These are phyloP conservation scores for Colletotrichum eremochloae DNA, from an alignment of 2,329 filamentous ascomycete species.

Conservation along the genomic window DNA sequence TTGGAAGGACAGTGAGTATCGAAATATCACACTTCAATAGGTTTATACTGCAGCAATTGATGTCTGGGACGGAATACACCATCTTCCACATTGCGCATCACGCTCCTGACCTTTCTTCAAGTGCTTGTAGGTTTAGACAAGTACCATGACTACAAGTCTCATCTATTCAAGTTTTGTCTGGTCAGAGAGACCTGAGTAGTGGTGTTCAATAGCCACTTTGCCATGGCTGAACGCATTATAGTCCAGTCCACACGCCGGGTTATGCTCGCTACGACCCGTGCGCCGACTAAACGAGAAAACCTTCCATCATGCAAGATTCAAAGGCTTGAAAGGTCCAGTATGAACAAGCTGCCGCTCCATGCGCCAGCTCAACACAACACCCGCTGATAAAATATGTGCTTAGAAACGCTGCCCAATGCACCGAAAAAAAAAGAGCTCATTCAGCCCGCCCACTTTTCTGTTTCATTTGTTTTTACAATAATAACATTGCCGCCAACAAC, in stretches of 20 bases:
- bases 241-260: slow-evolving; percentile 5
- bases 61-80: not conserved
- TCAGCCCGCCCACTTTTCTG: not conserved
- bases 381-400: slow-evolving; percentile 25
- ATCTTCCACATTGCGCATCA: not conserved
- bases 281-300: slow-evolving; percentile 18
- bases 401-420: slow-evolving; percentile 19
- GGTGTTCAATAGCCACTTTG: slow-evolving; percentile 1
- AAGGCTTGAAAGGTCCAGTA: not conserved
- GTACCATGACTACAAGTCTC: not conserved
- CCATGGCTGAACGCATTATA: slow-evolving; percentile 12
- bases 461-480: slow-evolving; percentile 3
- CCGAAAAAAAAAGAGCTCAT: not conserved
- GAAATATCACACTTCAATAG: not conserved
- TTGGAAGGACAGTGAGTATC: slow-evolving; percentile 3
- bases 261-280: slow-evolving; percentile 30
- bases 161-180: not conserved
- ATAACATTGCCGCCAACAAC: slow-evolving; percentile 5
- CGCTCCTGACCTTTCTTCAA: not conserved
- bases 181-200: not conserved
- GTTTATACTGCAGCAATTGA: not conserved
- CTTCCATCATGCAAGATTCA: slow-evolving; percentile 6
- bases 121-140: not conserved
- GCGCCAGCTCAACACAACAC: slow-evolving; percentile 11
- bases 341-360: slow-evolving; percentile 5